These are phyloP conservation scores for Senna siamea DNA, from an alignment of 306 rosid species.

Conservation along the genomic window DNA sequence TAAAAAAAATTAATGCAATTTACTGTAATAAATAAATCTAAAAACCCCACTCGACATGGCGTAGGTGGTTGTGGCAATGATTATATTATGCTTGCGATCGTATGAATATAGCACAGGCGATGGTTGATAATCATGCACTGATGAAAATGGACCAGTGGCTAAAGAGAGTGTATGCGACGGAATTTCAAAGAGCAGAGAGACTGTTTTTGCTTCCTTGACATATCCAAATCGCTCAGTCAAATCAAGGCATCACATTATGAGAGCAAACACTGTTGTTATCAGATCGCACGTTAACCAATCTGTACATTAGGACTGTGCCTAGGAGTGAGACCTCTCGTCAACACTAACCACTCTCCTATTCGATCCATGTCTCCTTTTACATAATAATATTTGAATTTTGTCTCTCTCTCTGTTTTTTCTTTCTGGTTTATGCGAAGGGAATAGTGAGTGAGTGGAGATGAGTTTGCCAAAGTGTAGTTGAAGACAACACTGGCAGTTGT, in stretches of 20 bases:
- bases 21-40: no score
- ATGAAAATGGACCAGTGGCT: no score
- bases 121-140: no score
- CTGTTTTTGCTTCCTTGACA: conserved; percentile 37
- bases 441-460: neutral
- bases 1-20: no score
- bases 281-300: conserved; percentile 65
- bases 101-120: no score
- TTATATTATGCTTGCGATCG: no score
- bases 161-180: conserved; percentile 14
- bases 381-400: no score
- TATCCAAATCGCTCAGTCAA: conserved; percentile 72
- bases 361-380: neutral
- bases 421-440: neutral
- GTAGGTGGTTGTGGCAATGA: no score
- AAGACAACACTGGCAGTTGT: conserved; percentile 36
- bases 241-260: conserved; percentile 54
- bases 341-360: conserved; percentile 39
- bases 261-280: conserved; percentile 55
- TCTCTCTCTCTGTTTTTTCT: neutral
- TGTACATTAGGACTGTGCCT: conserved; percentile 29
- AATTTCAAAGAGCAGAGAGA: conserved; percentile 36
- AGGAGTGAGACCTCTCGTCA: conserved; percentile 46
- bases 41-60: no score
- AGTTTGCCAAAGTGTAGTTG: neutral